Conservation (phyloP, 345 rosid genomes). For the Gossypium arboreum region DNA sequence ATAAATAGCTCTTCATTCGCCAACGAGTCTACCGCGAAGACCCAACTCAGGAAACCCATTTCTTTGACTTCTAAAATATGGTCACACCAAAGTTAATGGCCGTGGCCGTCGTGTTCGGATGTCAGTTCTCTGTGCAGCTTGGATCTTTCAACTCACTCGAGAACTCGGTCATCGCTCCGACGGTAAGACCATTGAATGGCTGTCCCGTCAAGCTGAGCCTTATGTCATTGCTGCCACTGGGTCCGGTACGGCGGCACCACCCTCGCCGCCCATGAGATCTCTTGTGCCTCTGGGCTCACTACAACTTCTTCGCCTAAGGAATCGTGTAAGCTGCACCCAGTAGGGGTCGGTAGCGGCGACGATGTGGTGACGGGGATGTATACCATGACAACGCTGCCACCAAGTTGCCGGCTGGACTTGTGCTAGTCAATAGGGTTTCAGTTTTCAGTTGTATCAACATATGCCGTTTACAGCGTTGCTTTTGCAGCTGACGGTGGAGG, state of each 20-base stretch:
- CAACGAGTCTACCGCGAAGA: background rate
- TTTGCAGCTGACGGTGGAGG: slow-evolving; percentile 32
- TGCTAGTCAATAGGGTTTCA: slow-evolving; percentile 27
- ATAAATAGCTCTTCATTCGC: background rate
- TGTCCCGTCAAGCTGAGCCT: slow-evolving; percentile 45
- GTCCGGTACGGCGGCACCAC: slow-evolving; percentile 28
- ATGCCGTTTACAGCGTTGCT: slow-evolving; percentile 59
- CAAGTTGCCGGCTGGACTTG: slow-evolving; percentile 41
- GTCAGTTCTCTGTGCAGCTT: slow-evolving; percentile 67
- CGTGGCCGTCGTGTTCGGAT: slow-evolving; percentile 66
- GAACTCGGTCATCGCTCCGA: slow-evolving; percentile 58
- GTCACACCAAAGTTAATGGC: slow-evolving; percentile 70
- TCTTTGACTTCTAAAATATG: slow-evolving; percentile 39
- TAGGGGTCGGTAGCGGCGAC: background rate
- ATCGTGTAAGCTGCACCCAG: slow-evolving; percentile 26
- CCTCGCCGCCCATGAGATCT: slow-evolving; percentile 34
- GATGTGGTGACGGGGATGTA: slow-evolving; percentile 15
- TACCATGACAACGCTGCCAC: slow-evolving; percentile 16
- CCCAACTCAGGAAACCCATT: slow-evolving; percentile 27
- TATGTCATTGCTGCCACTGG: slow-evolving; percentile 54
- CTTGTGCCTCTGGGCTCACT: slow-evolving; percentile 26
- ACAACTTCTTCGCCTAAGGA: slow-evolving; percentile 27
- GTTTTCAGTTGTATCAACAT: slow-evolving; percentile 26
- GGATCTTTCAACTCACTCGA: slow-evolving; percentile 67
- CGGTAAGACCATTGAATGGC: slow-evolving; percentile 20